A percentile compares a stretch with the other conserved stretches of the same genome.
These are phyloP conservation scores for Candida buenavistaensis DNA, from an alignment of 1,139 yeast species.

Conservation along the genomic window DNA sequence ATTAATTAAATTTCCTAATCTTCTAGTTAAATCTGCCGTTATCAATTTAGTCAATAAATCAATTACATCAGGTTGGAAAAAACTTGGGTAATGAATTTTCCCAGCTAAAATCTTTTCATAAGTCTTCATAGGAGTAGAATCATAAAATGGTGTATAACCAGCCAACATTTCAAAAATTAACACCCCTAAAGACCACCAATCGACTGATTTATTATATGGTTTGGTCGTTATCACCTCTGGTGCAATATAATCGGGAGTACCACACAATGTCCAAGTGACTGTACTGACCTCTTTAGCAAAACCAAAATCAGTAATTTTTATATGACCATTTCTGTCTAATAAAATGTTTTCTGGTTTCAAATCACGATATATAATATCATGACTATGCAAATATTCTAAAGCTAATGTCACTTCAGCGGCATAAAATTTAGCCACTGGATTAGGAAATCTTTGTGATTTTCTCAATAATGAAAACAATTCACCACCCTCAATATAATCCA, in stretches of 20 bases:
- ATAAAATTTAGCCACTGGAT: constrained; percentile 63
- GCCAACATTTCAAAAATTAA: constrained; percentile 62
- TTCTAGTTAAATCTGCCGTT: constrained; percentile 54
- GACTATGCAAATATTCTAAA: constrained; percentile 56
- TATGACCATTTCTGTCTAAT: constrained; percentile 59
- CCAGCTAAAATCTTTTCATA: constrained; percentile 59
- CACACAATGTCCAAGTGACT: constrained; percentile 62
- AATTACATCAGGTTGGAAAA: constrained; percentile 51
- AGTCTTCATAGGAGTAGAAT: constrained; percentile 61
- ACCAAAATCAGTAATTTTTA: constrained; percentile 61
- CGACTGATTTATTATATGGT: constrained; percentile 62
- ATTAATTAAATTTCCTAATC: constrained; percentile 58
- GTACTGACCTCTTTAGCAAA: constrained; percentile 62
- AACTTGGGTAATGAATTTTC: constrained; percentile 50
- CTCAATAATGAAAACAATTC: constrained; percentile 56
- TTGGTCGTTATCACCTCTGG: constrained; percentile 64
- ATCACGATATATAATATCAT: constrained; percentile 60
- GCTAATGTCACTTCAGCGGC: constrained; percentile 63
- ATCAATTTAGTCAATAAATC: constrained; percentile 52
- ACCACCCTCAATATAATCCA: constrained; percentile 68
- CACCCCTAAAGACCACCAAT: constrained; percentile 67
- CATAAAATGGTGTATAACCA: constrained; percentile 63
- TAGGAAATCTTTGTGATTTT: constrained; percentile 60
- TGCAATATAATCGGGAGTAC: constrained; percentile 65
- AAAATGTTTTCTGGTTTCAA: constrained; percentile 62